phyloP scores from a whole-genome alignment of 1,284 basidiomycete species.

The Puccinia polysora region DNA sequence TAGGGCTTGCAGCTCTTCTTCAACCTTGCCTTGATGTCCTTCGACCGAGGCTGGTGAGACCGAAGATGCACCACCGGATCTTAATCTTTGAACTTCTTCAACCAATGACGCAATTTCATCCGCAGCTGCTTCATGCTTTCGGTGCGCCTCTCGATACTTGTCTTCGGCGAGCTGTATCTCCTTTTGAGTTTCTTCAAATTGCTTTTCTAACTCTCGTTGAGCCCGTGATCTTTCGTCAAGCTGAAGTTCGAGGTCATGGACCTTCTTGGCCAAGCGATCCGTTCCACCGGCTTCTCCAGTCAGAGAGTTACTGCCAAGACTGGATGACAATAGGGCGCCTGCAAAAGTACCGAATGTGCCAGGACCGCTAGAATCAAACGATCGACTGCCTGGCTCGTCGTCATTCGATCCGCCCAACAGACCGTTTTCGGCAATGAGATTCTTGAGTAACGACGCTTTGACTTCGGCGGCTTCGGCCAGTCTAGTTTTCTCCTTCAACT shows the following conservation, averaged over 20 bases:
- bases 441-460: constrained; percentile 74
- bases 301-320: constrained; percentile 62
- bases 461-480: constrained; percentile 69
- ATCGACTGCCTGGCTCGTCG: constrained; percentile 55
- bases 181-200: constrained; percentile 58
- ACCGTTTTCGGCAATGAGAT: constrained; percentile 82
- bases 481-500: constrained; percentile 65
- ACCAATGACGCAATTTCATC: constrained; percentile 59
- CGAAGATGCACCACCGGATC: constrained; percentile 38
- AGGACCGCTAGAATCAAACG: constrained; percentile 53
- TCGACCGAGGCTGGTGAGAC: constrained; percentile 27
- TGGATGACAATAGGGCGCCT: constrained; percentile 55
- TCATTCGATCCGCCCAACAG: constrained; percentile 67
- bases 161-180: constrained; percentile 68
- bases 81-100: constrained; percentile 61
- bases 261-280: background rate
- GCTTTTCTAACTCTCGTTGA: constrained; percentile 19
- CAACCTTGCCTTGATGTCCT: constrained; percentile 48
- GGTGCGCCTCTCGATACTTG: constrained; percentile 31
- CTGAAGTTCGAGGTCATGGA: constrained; percentile 28
- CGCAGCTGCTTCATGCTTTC: constrained; percentile 42
- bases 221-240: constrained; percentile 3
- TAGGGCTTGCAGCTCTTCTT: constrained; percentile 48
- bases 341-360: constrained; percentile 24
- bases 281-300: background rate